Percentiles rank a stretch among this genome's conserved stretches.
Evolutionary conservation across 2,329 filamentous ascomycete species (phyloP).

Genomic region (Nannizzia gypsea): DNA sequence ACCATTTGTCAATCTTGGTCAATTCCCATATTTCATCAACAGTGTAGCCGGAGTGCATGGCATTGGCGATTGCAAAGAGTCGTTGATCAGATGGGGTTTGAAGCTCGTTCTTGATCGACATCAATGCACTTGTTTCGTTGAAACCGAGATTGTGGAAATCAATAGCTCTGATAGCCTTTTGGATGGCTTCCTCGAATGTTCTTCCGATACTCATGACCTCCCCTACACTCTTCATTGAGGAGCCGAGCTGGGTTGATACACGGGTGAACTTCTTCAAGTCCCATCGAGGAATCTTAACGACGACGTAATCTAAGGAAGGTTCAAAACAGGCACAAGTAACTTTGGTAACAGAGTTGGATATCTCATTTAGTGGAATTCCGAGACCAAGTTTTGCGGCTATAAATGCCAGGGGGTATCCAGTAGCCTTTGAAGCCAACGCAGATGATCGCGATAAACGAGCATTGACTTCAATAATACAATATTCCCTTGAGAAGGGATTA

Average conservation of each 20-base stretch:
- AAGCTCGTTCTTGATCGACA: constrained; percentile 91
- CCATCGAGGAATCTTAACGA: constrained; percentile 98
- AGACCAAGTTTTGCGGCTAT: constrained; percentile 94
- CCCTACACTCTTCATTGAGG: constrained; percentile 98
- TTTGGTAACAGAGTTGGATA: constrained; percentile 91
- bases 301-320: constrained; percentile 92
- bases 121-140: constrained; percentile 78
- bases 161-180: constrained; percentile 91
- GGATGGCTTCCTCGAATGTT: constrained; percentile 95
- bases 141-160: constrained; percentile 95
- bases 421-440: constrained; percentile 90
- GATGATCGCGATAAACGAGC: constrained; percentile 91
- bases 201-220: constrained; percentile 98
- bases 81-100: constrained; percentile 97
- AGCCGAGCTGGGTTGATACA: constrained; percentile 88
- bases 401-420: constrained; percentile 89
- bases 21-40: constrained; percentile 97
- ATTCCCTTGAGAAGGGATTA: constrained; percentile 89
- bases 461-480: constrained; percentile 99
- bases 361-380: constrained; percentile 88
- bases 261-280: constrained; percentile 98
- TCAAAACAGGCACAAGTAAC: constrained; percentile 96
- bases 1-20: constrained; percentile 99
- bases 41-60: constrained; percentile 85
- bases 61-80: constrained; percentile 93